A percentile compares a stretch with the other conserved stretches of the same genome.
phyloP scores from a whole-genome alignment of 306 rosid genomes.

The Ochetophila trinervis region DNA sequence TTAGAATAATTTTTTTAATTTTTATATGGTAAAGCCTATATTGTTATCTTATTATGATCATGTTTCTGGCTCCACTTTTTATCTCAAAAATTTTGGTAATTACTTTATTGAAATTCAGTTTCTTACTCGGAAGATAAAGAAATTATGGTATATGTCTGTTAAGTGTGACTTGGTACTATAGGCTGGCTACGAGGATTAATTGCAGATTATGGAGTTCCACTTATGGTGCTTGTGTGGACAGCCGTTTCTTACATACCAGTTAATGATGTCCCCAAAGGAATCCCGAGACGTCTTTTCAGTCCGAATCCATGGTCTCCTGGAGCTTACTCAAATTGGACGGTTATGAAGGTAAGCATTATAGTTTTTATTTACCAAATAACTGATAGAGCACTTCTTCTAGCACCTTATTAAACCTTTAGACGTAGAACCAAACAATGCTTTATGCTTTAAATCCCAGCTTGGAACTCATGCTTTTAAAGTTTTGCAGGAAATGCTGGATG shows the following conservation, averaged over 20 bases:
- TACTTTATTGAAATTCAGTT: slow-evolving; percentile 4
- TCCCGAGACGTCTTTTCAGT: slow-evolving; percentile 92
- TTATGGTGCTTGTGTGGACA: slow-evolving; percentile 91
- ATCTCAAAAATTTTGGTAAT: not conserved
- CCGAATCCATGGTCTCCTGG: slow-evolving; percentile 98
- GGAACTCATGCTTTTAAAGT: slow-evolving; percentile 33
- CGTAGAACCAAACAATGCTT: slow-evolving; percentile 9
- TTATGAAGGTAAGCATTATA: slow-evolving; percentile 58
- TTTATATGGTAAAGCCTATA: slow-evolving; percentile 1
- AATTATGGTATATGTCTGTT: slow-evolving; percentile 14
- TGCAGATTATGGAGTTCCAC: slow-evolving; percentile 93
- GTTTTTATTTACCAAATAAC: slow-evolving; percentile 6
- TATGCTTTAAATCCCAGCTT: slow-evolving; percentile 10
- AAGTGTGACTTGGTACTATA: slow-evolving; percentile 23
- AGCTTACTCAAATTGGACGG: slow-evolving; percentile 95
- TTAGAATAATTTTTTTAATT: slow-evolving; percentile 14
- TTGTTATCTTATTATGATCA: not conserved
- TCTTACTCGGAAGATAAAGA: not conserved
- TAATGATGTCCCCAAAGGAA: slow-evolving; percentile 77
- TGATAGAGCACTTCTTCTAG: not conserved
- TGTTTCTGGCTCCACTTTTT: slow-evolving; percentile 3
- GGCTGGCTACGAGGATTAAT: slow-evolving; percentile 82
- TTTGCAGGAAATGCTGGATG: slow-evolving; percentile 86
- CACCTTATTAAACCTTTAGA: slow-evolving; percentile 7
- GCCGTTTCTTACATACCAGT: slow-evolving; percentile 79